Evolutionary conservation across 768 basidiomycete genomes (phyloP), one percentile per base, ranked within the genome.

Genomic region (Phanerodontia chrysosporium): DNA sequence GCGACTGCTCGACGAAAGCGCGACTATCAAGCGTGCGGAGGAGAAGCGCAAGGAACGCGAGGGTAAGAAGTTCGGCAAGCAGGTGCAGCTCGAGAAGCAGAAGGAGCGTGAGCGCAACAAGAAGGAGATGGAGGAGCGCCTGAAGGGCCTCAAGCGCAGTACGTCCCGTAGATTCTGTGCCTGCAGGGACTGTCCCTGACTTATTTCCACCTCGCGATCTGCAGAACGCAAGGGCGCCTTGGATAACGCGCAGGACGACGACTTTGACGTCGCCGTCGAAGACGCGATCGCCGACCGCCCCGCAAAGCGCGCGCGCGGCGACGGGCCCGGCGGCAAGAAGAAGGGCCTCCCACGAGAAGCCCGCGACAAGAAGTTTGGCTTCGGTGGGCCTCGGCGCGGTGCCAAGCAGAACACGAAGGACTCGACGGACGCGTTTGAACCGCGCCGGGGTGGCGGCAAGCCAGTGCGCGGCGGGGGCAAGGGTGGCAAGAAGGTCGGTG

Each of bases 11-110:
- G 91, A 98, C 73, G 97, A 98, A 72, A 76, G 79, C 25, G 90
- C 93, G 0, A 80, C 82, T 0, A 94, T 98, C 65, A 95, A 97
- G 72, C 91, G 90, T 72, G 83, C 89, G 59, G 96, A 98, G 69
- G 90, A 93, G 56, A 95, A 93, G 67, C 83, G 90, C 64, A 89
- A 87, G 66, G 92, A 98, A 72, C 81, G 97, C 48, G 90, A 97
- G 67, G 89, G 93, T 57, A 98, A 98, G 79, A 98, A 98, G 79
- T 97, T 92, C 68, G 96, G 96, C 25, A 99, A 98, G 73, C 92
- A 98, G 73, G 93, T 98, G 12, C 97, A 99, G 74, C 74, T 91
- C 36, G 95, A 98, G 77, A 95, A 95, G 73, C 79, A 92, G 64
- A 92, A 93, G 71, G 92, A 96, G 77, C 78, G 96, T 46, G 89